Percentiles rank a stretch among this genome's conserved stretches.
phyloP scores from a whole-genome alignment of 768 basidiomycete genomes.

The Boletus barrowsii region DNA sequence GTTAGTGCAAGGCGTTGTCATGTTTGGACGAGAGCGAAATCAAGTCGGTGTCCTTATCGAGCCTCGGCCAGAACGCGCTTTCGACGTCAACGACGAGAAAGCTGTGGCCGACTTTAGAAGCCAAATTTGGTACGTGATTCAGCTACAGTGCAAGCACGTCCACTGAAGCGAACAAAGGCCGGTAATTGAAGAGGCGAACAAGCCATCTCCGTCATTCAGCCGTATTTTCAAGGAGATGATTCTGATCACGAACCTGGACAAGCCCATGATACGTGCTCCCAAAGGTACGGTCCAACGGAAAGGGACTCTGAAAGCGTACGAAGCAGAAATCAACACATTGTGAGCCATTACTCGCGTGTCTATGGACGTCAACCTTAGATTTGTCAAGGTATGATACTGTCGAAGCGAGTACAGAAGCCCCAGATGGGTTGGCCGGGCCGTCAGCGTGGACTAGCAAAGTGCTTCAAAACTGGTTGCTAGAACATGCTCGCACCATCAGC shows the following conservation, averaged over 20 bases:
- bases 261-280: conserved; percentile 40
- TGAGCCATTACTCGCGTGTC: conserved; percentile 5
- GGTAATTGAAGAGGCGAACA: conserved; percentile 40
- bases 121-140: conserved; percentile 21
- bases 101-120: conserved; percentile 13
- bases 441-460: background rate
- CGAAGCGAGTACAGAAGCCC: background rate
- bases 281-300: conserved; percentile 27
- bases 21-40: conserved; percentile 31
- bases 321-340: conserved; percentile 22
- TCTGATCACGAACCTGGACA: conserved; percentile 35
- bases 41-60: conserved; percentile 32
- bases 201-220: conserved; percentile 36
- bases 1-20: conserved; percentile 18
- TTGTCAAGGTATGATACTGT: background rate
- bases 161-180: conserved; percentile 25
- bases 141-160: too few species aligned
- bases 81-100: conserved; percentile 8
- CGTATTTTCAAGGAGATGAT: conserved; percentile 53
- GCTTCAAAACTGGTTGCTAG: conserved; percentile 13
- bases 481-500: background rate
- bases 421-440: background rate
- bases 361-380: background rate
- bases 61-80: conserved; percentile 13
- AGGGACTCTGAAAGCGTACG: conserved; percentile 19